Percentiles rank a stretch among this genome's conserved stretches.
phyloP scores from a whole-genome alignment of 371 early-diverging fungal species.

The Mucor ambiguus region DNA sequence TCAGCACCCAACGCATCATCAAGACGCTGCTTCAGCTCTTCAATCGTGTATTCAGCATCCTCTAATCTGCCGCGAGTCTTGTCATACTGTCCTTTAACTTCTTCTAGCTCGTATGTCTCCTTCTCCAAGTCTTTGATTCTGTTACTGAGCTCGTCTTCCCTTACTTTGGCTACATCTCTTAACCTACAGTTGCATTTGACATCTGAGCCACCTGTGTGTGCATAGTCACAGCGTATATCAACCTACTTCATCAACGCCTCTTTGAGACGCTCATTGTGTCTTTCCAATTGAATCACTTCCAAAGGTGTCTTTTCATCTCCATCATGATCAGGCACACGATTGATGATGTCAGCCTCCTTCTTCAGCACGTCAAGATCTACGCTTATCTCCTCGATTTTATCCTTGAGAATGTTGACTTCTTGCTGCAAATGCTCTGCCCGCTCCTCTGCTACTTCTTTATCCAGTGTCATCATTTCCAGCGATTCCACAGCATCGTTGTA shows the following conservation, averaged over 20 bases:
- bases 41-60: slow-evolving; percentile 73
- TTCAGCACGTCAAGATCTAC: slow-evolving; percentile 73
- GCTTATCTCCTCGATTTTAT: slow-evolving; percentile 79
- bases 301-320: slow-evolving; percentile 51
- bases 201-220: not conserved
- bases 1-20: slow-evolving; percentile 86
- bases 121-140: slow-evolving; percentile 71
- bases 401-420: slow-evolving; percentile 73
- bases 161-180: slow-evolving; percentile 77
- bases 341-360: slow-evolving; percentile 60
- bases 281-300: slow-evolving; percentile 71
- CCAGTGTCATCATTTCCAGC: slow-evolving; percentile 85
- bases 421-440: slow-evolving; percentile 76
- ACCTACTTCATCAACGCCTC: slow-evolving; percentile 78
- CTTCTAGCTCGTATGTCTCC: slow-evolving; percentile 62
- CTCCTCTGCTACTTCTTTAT: slow-evolving; percentile 94
- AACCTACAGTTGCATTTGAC: slow-evolving; percentile 44
- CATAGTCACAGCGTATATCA: not conserved
- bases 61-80: slow-evolving; percentile 59
- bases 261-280: slow-evolving; percentile 86
- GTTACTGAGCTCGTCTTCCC: slow-evolving; percentile 68
- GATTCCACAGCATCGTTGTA: slow-evolving; percentile 74
- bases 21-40: slow-evolving; percentile 80
- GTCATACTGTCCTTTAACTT: slow-evolving; percentile 60
- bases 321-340: slow-evolving; percentile 32